A percentile compares a stretch with the other conserved stretches of the same genome.
These are phyloP conservation scores for Setomelanomma holmii DNA, from an alignment of 2,329 filamentous ascomycete genomes.

Conservation along the genomic window DNA sequence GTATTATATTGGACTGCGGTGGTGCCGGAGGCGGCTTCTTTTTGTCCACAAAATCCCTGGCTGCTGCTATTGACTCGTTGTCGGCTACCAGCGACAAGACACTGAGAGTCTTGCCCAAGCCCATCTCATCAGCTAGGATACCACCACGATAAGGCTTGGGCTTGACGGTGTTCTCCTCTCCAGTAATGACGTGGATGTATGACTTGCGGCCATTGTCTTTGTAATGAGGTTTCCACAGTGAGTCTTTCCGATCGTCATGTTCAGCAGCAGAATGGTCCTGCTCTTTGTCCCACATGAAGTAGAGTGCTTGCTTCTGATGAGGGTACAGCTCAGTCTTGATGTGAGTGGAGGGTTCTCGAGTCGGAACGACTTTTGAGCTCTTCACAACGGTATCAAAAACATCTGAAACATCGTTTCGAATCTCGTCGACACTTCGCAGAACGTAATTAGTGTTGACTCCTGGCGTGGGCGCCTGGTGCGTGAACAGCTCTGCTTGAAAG, in stretches of 20 bases:
- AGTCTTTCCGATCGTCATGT: conserved; percentile 70
- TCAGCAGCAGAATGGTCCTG: conserved; percentile 66
- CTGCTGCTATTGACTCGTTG: conserved; percentile 63
- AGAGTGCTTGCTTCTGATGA: conserved; percentile 89
- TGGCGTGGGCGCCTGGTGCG: background rate
- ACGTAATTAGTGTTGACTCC: conserved; percentile 18
- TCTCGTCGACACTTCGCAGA: conserved; percentile 70
- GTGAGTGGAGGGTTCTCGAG: conserved; percentile 71
- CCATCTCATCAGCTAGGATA: conserved; percentile 61
- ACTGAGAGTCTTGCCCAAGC: conserved; percentile 68
- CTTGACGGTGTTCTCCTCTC: conserved; percentile 47
- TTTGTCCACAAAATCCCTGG: conserved; percentile 67
- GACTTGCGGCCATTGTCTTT: conserved; percentile 64
- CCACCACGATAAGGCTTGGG: conserved; percentile 52
- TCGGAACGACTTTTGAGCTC: conserved; percentile 73
- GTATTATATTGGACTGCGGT: conserved; percentile 10
- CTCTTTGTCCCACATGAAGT: conserved; percentile 85
- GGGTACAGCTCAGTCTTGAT: conserved; percentile 72
- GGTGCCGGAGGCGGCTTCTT: conserved; percentile 53
- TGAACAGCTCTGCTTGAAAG: conserved; percentile 15
- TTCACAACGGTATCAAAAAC: conserved; percentile 87
- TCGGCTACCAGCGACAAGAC: conserved; percentile 78
- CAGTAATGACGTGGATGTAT: conserved; percentile 88
- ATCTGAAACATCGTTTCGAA: conserved; percentile 80
- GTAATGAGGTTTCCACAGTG: conserved; percentile 76